Percentiles rank a stretch among this genome's conserved stretches.
phyloP scores from a whole-genome alignment of 495 filamentous ascomycete species.

The Echria macrotheca region DNA sequence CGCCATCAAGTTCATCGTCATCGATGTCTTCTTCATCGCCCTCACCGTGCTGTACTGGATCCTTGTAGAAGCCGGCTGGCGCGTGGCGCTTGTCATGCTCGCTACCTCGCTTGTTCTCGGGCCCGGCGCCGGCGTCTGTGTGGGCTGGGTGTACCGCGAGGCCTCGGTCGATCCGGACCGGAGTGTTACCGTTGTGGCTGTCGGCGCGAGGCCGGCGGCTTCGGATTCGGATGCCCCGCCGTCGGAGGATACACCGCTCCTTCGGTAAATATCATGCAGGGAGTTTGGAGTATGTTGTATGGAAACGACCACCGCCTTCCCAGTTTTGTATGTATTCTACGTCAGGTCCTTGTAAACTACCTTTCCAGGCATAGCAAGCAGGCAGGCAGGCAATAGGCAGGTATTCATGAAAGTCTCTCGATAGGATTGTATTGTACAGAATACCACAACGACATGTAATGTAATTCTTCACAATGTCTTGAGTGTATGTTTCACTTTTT shows the following conservation, averaged over 20 bases:
- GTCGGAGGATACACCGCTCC: slow-evolving; percentile 28
- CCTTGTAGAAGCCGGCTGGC: slow-evolving; percentile 32
- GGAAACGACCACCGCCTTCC: too few species aligned
- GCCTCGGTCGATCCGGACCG: slow-evolving; percentile 22
- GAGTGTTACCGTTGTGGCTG: slow-evolving; percentile 28
- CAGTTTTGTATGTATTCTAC: too few species aligned
- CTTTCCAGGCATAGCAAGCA: too few species aligned
- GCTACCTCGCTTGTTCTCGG: slow-evolving; percentile 26
- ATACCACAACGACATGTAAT: too few species aligned
- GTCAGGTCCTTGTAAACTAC: too few species aligned
- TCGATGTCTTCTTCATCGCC: slow-evolving; percentile 29
- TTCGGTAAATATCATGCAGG: too few species aligned
- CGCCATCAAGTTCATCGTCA: slow-evolving; percentile 29
- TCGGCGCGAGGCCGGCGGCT: slow-evolving; percentile 19
- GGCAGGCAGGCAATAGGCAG: too few species aligned
- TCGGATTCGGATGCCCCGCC: slow-evolving; percentile 5
- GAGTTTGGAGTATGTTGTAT: too few species aligned
- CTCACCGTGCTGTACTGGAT: slow-evolving; percentile 40
- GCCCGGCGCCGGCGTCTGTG: slow-evolving; percentile 34
- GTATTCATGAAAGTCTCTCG: too few species aligned
- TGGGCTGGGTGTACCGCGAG: slow-evolving; percentile 35
- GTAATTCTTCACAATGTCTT: too few species aligned
- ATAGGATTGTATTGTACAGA: too few species aligned
- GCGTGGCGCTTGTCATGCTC: slow-evolving; percentile 24
- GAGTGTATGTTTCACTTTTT: too few species aligned